Base-by-base conservation (phyloP, 495 filamentous ascomycete genomes). In the Penicillium simplicissimum region DNA sequence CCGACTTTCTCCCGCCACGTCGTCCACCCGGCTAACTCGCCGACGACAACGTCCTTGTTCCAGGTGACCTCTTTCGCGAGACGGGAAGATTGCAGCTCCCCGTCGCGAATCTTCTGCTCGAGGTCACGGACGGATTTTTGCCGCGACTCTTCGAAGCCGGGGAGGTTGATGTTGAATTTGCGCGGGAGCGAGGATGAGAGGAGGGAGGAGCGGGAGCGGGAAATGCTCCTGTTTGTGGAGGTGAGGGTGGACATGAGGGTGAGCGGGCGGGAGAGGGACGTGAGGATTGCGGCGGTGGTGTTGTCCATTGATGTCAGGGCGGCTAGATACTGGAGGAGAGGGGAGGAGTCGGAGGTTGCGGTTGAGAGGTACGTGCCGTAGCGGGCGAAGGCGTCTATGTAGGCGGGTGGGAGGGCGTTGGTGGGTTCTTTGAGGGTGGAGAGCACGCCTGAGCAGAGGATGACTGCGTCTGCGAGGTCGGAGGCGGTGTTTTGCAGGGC, bases 1-100 rank as follows among this genome's bases (percentile, higher is more conserved):
- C 89, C 93, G 74, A 92, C 83, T 64, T 85, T 85, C 64, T 88
- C 92, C 54, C 93, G 87, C 79, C 91, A 85, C 14, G 95, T 92
- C 67, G 96, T 91, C 90, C 94, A 98, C 2, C 91, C 93, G 1
- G 95, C 94, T 60, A 99, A 71, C 72, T 99, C 96, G 8, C 86
- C 81, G 13, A 96, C 94, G 7, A 97, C 93, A 10, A 93, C 91
- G 72, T 93, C 90, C 75, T 97, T 93, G 53, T 93, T 97, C 71
- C 96, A 97, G 36, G 90, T 78, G 19, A 99, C 73, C 69, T 99
- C 96, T 51, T 84, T 84, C 0, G 88, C 87, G 17, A 96, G 71
- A 25, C 79, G 80, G 36, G 85, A 80, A 9, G 89, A 76, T 65
- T 97, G 90, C 17, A 78, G 71, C 62, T 88, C 82, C 14, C 81